Evolutionary conservation across 2,329 filamentous ascomycete genomes (phyloP), one percentile per base, ranked within the genome.

Genomic region (Beauveria bassiana): DNA sequence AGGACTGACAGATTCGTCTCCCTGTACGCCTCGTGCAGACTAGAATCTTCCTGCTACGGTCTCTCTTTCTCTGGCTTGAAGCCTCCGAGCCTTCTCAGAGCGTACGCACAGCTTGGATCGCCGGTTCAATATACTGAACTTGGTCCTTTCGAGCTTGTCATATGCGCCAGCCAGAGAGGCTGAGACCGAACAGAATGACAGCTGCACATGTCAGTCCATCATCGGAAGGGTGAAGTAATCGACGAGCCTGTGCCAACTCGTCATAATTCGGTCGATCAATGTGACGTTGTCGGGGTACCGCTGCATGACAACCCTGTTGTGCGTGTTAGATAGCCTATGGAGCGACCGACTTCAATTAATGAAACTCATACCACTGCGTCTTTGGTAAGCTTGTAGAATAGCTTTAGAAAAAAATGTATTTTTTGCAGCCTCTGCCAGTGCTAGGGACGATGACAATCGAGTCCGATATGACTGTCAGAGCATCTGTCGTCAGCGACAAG

Each of bases 381-480:
- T 43, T 60, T 58, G 24, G 52, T 58, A 31, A 49, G 24, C 22
- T 61, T 28, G 34, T 46, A 49, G 47, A 63, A 63, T 5, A 45
- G 26, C 43, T 52, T 26, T 22, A 61, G n/a, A 49, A 53, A 63
- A 46, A 22, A 12, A 22, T 53, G 50, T 40, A 53, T 20, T 18
- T 63, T 20, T 24, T 51, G 28, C 22, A 63, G 57, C 38, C 55
- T 49, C 40, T 52, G 26, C 58, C 58, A 63, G 20, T 63, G 34
- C 20, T 61, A 43, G 14, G 42, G 49, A 40, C 42, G 22, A 50
- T 56, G 50, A 46, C 52, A 47, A 50, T 61, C 31, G 8, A 60
- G 46, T 53, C 47, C 26, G 34, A 62, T 31, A 38, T 61, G 52
- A 22, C 50, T 28, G 18, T 38, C 31, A 9, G 45, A 51, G 45